Base-by-base conservation (phyloP, 169 alveolate species). In the Cryptosporidium sp. region DNA sequence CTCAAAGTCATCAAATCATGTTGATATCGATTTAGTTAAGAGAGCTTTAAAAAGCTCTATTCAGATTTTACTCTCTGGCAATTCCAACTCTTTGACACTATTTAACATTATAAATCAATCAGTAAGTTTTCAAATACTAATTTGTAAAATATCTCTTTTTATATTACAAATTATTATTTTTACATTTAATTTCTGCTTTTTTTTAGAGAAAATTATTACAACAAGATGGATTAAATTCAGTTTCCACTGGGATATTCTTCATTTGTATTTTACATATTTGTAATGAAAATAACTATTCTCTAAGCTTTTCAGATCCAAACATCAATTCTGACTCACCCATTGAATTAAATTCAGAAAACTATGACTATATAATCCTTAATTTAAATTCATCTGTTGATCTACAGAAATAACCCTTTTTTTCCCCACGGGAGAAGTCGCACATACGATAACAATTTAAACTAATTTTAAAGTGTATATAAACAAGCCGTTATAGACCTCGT, bases 231-330 rank as follows among this genome's bases (percentile, higher is more conserved):
- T 9, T 29, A n/a, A 70, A 31, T 29, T n/a, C 31, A 0, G 62
- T 80, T 7, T 62, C 89, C 1, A 33, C 52, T 18, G 89, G 80
- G 7, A 80, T 80, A 21, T 62, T 59, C 33, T 80, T 80, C 26
- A 80, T 80, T n/a, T 62, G 89, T 45, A 67, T 80, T 12, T 33
- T 80, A 45, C 89, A 80, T 43, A 35, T 80, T 12, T 80, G 89
- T n/a, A 80, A 80, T 41, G 89, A 80, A 29, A 48, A 65, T 10
- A 45, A 31, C 8, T 80, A 80, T 26, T 62, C 80, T 18, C 68
- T 80, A 23, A 12, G 23, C 33, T 62, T 16, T n/a, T 65, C 39
- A 12, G 84, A 45, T 3, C 39, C 29, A 65, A 29, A n/a, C 67
- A 18, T 18, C 3, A 48, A 48, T 14, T 26, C 67, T n/a, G 67